Evolutionary conservation across 2,329 filamentous ascomycete species (phyloP), one percentile per base, ranked within the genome.

Genomic region (Penicillium janthinellum): DNA sequence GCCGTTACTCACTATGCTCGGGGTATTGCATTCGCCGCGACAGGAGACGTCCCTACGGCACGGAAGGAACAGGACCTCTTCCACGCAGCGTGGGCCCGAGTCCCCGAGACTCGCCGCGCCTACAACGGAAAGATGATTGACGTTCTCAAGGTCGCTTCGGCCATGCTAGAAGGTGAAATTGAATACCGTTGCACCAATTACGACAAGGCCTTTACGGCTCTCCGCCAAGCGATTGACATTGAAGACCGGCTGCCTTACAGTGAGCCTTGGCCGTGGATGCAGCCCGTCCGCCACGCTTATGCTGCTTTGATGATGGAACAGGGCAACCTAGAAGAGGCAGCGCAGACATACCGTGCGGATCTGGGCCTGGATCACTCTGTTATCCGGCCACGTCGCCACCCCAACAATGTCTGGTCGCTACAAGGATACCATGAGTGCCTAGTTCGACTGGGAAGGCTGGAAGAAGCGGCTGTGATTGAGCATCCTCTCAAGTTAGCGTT

Each of bases 201-300:
- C 55, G 81, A 85, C 0, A 44, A 70, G 0, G 89, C 88, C 0
- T 91, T 90, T 67, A 69, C 73, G 1, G 78, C 83, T 48, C 77
- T 92, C 1, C 79, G 82, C 1, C 75, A 76, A 6, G 82, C 88
- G 0, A 85, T 89, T 17, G 69, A 75, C 1, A 78, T 83, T 0
- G 87, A 90, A 63, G 88, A 90, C 64, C 74, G 71, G 0, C 79
- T 91, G 17, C 85, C 84, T 0, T 91, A 90, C 61, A 86, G 88
- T 52, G 89, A 92, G 70, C 89, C 89, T 0, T 90, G 88, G 88
- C 86, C 86, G 0, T 91, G 89, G 88, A 90, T 91, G 88, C 87
- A 89, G 68, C 89, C 89, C 0, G 83, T 84, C 0, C 79, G 88
- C 1, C 89, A 91, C 70, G 88, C 88, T 0, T 88, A 88, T 56